Percentiles rank a stretch among this genome's conserved stretches.
Conservation (phyloP, 306 rosid genomes). For the Cucurbita pepo region DNA sequence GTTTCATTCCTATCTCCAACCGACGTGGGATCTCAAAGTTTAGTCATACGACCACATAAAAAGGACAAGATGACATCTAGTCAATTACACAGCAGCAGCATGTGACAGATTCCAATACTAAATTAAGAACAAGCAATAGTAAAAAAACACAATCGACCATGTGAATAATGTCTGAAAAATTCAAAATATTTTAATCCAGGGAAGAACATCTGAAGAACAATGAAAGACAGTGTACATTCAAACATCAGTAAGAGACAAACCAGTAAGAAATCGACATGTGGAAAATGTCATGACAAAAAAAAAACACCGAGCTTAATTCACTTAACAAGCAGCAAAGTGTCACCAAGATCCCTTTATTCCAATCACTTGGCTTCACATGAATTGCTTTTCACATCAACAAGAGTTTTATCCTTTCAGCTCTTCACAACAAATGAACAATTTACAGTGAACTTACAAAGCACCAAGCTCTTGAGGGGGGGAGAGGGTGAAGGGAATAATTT, state of each 20-base stretch:
- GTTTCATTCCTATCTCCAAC: too few relatives aligned
- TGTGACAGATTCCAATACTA: neutral
- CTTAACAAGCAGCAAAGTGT: slow-evolving; percentile 2
- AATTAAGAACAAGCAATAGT: neutral
- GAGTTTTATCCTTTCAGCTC: slow-evolving; percentile 12
- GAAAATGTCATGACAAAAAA: neutral
- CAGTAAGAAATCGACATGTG: neutral
- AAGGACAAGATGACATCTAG: neutral
- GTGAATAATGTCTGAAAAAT: neutral
- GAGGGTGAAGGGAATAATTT: neutral
- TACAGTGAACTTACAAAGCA: slow-evolving; percentile 19
- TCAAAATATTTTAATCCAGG: neutral
- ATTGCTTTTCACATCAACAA: neutral
- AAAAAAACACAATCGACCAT: neutral
- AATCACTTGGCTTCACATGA: slow-evolving; percentile 11
- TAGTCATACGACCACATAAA: neutral
- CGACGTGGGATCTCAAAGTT: too few relatives aligned
- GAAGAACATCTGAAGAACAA: too few relatives aligned
- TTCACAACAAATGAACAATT: slow-evolving; percentile 22
- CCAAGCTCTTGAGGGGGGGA: neutral
- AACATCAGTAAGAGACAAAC: neutral
- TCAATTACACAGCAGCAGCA: neutral
- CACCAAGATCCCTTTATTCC: slow-evolving; percentile 5
- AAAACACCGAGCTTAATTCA: neutral
- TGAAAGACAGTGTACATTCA: neutral